Base-by-base conservation (phyloP, 257 asterid species). In the Nicotiana paniculata region DNA sequence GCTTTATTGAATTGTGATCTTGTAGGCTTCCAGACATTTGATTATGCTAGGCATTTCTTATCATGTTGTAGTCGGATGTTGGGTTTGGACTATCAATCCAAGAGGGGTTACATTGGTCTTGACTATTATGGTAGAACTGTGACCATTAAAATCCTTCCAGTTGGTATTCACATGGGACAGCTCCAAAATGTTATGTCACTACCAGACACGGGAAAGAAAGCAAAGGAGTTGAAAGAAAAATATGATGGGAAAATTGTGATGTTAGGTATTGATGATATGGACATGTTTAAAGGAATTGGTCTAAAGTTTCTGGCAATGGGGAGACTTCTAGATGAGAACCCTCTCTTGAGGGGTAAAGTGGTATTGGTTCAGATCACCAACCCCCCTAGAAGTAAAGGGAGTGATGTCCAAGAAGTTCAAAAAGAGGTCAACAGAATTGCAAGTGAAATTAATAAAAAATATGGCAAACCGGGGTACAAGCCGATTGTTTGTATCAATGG, bases 1-100 rank as follows among this genome's bases (percentile, higher is more conserved):
- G 96, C 89, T 58, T 88, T 95, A 58, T 88, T 95, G 87, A 95
- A 95, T 69, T 92, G 97, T 84, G 98, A 95, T 86, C 89, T 95
- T 17, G 75, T 95, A 84, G 98, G 98, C 0, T 95, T 95, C 68
- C 98, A 95, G 28, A 93, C 98, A 0, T 95, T 95, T 87, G 98
- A 95, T 86, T 95, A 95, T 78, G 98, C 98, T 51, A 89, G 98
- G 84, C 98, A 95, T 75, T 95, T 95, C 88, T 87, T 95, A 88
- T 89, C 97, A 1, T 95, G 97, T 85, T 92, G 97, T 81, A 93
- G 96, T 87, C 91, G 98, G 83, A 95, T 95, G 98, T 89, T 95
- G 64, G 98, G 98, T 3, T 84, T 95, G 83, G 92, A 90, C 51
- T 95, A 95, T 81, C 93, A 89, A 48, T 95, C 98, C 2, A 95